A percentile compares a stretch with the other conserved stretches of the same genome.
Conservation (phyloP, 768 basidiomycete genomes). For the Leucogyrophana mollusca region DNA sequence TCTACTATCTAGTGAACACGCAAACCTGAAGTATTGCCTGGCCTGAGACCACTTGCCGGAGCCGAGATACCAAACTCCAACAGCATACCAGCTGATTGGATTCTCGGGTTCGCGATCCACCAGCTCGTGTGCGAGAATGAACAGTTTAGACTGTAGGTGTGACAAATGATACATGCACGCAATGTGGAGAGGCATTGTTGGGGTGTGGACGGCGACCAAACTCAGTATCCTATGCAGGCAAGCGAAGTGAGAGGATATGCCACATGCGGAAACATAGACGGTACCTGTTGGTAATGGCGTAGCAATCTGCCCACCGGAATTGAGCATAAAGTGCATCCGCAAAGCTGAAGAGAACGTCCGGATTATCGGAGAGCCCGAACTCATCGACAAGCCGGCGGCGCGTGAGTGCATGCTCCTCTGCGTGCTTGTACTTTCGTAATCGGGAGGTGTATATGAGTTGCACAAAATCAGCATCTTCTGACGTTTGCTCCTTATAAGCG, state of each 20-base stretch:
- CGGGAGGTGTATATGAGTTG: conserved; percentile 90
- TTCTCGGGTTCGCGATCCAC: conserved; percentile 93
- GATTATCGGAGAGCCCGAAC: conserved; percentile 84
- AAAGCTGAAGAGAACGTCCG: conserved; percentile 87
- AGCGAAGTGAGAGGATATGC: background rate
- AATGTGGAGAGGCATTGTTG: conserved; percentile 91
- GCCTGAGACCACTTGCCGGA: conserved; percentile 88
- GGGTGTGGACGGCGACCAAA: conserved; percentile 80
- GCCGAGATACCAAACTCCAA: conserved; percentile 94
- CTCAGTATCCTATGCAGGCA: conserved; percentile 66
- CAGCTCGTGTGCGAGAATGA: conserved; percentile 94
- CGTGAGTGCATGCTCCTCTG: conserved; percentile 76
- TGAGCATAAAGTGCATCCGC: conserved; percentile 87
- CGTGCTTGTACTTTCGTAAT: conserved; percentile 87
- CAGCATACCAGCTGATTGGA: conserved; percentile 96
- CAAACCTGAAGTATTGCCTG: conserved; percentile 90
- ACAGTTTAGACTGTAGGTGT: conserved; percentile 88
- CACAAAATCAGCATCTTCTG: conserved; percentile 89
- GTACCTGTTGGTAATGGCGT: conserved; percentile 79
- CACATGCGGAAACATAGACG: conserved; percentile 2
- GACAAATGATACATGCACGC: conserved; percentile 98
- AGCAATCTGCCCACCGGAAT: conserved; percentile 95
- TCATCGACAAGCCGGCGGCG: conserved; percentile 79
- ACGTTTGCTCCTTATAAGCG: conserved; percentile 77
- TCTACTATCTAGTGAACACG: background rate